Evolutionary conservation across 352 stramenopile species (phyloP).

Genomic region (Stramenopiles sp.): DNA sequence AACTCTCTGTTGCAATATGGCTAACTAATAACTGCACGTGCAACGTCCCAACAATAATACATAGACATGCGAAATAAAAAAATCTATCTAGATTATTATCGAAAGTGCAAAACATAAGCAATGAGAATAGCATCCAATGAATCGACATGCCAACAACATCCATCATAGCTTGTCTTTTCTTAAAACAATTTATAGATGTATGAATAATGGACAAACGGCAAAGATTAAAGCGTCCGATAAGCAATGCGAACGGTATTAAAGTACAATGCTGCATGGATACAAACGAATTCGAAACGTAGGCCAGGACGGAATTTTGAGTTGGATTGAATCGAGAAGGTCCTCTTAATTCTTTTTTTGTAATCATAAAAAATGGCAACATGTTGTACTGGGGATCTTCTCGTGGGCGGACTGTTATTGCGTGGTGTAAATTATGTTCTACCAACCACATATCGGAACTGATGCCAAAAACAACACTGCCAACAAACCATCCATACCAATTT

Average conservation of each 20-base stretch:
- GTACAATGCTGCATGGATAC: constrained; percentile 14
- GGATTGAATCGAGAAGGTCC: too few relatives aligned
- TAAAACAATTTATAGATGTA: constrained; percentile 6
- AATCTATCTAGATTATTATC: constrained; percentile 2
- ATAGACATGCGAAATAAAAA: constrained; percentile 10
- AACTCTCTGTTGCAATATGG: constrained; percentile 9
- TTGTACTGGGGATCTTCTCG: constrained; percentile 11
- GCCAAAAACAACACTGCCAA: constrained; percentile 15
- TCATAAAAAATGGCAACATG: constrained; percentile 5
- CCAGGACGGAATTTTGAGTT: too few relatives aligned
- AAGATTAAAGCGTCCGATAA: constrained; percentile 18
- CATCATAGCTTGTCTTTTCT: too few relatives aligned
- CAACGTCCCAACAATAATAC: constrained; percentile 12
- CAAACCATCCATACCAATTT: constrained; percentile 17
- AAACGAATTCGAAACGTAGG: not conserved
- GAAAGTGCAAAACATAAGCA: constrained; percentile 2
- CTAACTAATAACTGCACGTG: constrained; percentile 14
- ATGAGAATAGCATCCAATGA: constrained; percentile 8
- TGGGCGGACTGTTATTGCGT: constrained; percentile 7
- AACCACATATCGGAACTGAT: constrained; percentile 15
- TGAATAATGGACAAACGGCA: constrained; percentile 13
- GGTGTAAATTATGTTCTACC: constrained; percentile 12
- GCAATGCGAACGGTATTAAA: constrained; percentile 13
- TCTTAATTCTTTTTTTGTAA: constrained; percentile 8
- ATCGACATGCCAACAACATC: constrained; percentile 12